Evolutionary conservation across 768 basidiomycete genomes (phyloP).

Genomic region (Lactarius trivialis): DNA sequence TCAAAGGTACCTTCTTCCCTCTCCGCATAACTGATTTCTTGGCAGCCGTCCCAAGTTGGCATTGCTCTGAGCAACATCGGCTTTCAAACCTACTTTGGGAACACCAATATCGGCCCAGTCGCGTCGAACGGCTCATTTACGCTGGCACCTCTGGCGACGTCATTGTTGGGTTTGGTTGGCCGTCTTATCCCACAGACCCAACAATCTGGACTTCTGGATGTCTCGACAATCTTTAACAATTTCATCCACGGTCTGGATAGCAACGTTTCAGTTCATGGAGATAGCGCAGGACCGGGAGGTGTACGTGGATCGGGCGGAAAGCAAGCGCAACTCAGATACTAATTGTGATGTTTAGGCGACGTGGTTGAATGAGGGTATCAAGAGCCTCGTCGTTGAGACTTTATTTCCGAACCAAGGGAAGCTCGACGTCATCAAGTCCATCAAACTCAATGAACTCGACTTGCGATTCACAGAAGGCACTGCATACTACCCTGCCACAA

Average conservation of each 20-base stretch:
- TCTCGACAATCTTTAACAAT: conserved; percentile 64
- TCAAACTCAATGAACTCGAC: conserved; percentile 51
- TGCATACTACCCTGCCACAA: conserved; percentile 51
- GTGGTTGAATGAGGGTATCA: conserved; percentile 70
- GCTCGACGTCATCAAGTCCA: conserved; percentile 57
- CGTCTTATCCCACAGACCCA: conserved; percentile 58
- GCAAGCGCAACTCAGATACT: background rate
- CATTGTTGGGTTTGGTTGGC: conserved; percentile 49
- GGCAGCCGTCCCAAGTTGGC: conserved; percentile 68
- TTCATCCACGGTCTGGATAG: conserved; percentile 65
- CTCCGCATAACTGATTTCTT: conserved; percentile 13
- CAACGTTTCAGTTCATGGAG: conserved; percentile 50
- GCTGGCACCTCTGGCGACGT: conserved; percentile 47
- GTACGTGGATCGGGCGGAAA: conserved; percentile 34
- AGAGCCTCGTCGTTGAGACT: conserved; percentile 50
- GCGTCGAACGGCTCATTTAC: conserved; percentile 43
- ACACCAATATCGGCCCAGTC: conserved; percentile 54
- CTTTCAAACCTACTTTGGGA: conserved; percentile 51
- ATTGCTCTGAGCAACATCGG: conserved; percentile 53
- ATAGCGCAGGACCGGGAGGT: conserved; percentile 49
- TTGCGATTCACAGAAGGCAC: conserved; percentile 52
- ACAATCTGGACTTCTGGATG: conserved; percentile 44
- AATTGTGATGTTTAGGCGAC: conserved; percentile 40
- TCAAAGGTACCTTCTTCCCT: background rate
- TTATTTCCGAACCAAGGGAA: conserved; percentile 57